Percentiles rank a stretch among this genome's conserved stretches.
These are phyloP conservation scores for Rhodofomes roseus DNA, from an alignment of 1,284 basidiomycete genomes.

Conservation along the genomic window DNA sequence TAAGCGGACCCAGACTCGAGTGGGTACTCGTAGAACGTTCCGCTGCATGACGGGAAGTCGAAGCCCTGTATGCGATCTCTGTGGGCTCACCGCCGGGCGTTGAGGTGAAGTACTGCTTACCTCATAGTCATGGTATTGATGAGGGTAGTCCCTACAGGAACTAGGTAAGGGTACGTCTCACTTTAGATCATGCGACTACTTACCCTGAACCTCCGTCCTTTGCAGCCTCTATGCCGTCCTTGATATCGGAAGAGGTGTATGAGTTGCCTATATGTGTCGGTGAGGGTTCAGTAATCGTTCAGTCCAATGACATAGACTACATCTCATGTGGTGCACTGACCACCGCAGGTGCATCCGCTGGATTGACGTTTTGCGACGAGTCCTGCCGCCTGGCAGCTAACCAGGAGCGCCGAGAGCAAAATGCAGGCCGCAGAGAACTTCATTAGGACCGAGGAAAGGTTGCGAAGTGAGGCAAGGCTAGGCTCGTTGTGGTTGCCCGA, in stretches of 20 bases:
- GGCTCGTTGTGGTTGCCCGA: background rate
- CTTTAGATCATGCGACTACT: background rate
- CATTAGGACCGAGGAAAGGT: slow-evolving; percentile 6
- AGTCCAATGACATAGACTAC: background rate
- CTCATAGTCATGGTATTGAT: slow-evolving; percentile 8
- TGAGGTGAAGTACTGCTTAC: background rate
- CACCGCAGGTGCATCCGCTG: slow-evolving; percentile 22
- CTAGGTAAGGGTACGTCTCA: background rate
- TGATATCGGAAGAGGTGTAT: slow-evolving; percentile 19
- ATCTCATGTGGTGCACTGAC: slow-evolving; percentile 7
- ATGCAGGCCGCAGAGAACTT: slow-evolving; percentile 15
- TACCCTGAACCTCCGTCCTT: slow-evolving; percentile 7
- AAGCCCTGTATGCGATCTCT: slow-evolving; percentile 20
- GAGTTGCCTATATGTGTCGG: background rate
- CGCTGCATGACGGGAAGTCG: slow-evolving; percentile 25
- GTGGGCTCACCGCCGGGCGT: slow-evolving; percentile 1
- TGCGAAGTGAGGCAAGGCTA: background rate
- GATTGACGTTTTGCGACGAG: slow-evolving; percentile 18
- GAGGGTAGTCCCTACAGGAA: slow-evolving; percentile 3
- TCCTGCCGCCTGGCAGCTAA: slow-evolving; percentile 11
- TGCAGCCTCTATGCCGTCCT: slow-evolving; percentile 10
- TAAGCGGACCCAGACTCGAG: slow-evolving; percentile 29
- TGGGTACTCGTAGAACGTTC: slow-evolving; percentile 33
- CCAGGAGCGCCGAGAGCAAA: slow-evolving; percentile 13
- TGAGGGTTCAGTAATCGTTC: background rate